A percentile compares a stretch with the other conserved stretches of the same genome.
Conservation (phyloP, 164 flowering plant species). For the Vitis riparia region DNA sequence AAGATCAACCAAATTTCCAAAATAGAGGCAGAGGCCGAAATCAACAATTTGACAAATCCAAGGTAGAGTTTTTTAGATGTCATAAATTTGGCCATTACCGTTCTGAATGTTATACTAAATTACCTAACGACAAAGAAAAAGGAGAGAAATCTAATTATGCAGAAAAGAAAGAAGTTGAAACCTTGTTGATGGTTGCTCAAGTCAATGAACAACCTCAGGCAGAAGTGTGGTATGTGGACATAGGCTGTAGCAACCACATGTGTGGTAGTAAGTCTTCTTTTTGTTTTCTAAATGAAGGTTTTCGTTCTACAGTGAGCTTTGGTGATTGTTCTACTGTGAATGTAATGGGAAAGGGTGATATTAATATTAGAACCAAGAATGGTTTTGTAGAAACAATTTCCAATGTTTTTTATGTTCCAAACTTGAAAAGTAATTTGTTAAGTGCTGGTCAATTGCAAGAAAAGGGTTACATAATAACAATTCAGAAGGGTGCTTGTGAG, state of each 20-base stretch:
- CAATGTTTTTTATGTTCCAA: conserved; percentile 7
- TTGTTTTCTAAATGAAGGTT: conserved; percentile 12
- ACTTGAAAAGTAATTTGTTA: too few relatives aligned
- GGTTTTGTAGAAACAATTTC: background rate
- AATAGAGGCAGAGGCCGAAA: conserved; percentile 11
- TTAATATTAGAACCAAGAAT: conserved; percentile 13
- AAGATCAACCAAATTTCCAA: conserved; percentile 3
- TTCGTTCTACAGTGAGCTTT: background rate
- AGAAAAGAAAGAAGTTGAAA: conserved; percentile 10
- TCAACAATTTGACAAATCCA: conserved; percentile 20
- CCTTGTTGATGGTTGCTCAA: conserved; percentile 10
- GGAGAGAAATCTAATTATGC: conserved; percentile 13
- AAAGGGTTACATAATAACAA: background rate
- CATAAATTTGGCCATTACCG: background rate
- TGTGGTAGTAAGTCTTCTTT: conserved; percentile 17
- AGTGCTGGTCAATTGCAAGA: too few relatives aligned
- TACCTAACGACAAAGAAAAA: conserved; percentile 13
- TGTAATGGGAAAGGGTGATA: conserved; percentile 14
- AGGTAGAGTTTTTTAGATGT: conserved; percentile 26
- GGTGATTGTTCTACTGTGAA: conserved; percentile 1
- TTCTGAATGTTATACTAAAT: background rate
- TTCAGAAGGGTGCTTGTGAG: background rate
- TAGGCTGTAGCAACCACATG: background rate
- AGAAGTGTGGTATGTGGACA: conserved; percentile 16
- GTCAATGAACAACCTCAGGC: background rate